Base-by-base conservation (phyloP, 75 land plant species). In the Ceratopteris richardii region DNA sequence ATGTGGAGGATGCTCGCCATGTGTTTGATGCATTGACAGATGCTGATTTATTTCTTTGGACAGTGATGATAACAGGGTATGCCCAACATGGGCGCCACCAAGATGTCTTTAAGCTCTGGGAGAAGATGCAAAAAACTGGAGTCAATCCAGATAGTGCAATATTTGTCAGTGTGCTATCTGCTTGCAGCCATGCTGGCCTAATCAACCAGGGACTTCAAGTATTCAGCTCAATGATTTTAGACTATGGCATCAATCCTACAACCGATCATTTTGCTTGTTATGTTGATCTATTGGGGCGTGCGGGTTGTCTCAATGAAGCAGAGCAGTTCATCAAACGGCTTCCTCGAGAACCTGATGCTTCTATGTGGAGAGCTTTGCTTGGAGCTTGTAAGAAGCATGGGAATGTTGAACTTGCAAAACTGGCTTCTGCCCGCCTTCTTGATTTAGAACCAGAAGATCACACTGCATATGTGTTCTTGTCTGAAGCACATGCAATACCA, bases 381-480 rank as follows among this genome's bases (percentile, higher is more conserved):
- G 66, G 69, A 40, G 76, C 77, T 1, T 77, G 85, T 28, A 60
- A 54, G 25, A 56, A 27, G 27, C 64, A 77, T 65, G 69, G 63
- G 33, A 36, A 74, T 37, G 1, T 77, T 20, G 51, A 51, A 17
- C 36, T 67, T 17, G 85, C 77, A 24, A 60, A 57, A 51, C 70
- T 44, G 51, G 40, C 66, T 33, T 69, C 75, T 0, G 12, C 58
- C 16, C 63, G 57, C 28, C 60, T 74, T 9, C n/a, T 82, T 31
- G 56, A 70, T 51, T 21, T 74, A 43, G 81, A 82, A 28, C 81
- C 85, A 3, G 41, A 57, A 16, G 77, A 77, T 30, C 62, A 71
- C 14, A 80, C 71, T 48, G 75, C 62, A 20, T 74, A 77, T 48
- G 72, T 82, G 1, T 41, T 74, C 2, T 31, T 63, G 39, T 63